Evolutionary conservation across 2,329 filamentous ascomycete genomes (phyloP).

Genomic region (Lizonia empirigonia): DNA sequence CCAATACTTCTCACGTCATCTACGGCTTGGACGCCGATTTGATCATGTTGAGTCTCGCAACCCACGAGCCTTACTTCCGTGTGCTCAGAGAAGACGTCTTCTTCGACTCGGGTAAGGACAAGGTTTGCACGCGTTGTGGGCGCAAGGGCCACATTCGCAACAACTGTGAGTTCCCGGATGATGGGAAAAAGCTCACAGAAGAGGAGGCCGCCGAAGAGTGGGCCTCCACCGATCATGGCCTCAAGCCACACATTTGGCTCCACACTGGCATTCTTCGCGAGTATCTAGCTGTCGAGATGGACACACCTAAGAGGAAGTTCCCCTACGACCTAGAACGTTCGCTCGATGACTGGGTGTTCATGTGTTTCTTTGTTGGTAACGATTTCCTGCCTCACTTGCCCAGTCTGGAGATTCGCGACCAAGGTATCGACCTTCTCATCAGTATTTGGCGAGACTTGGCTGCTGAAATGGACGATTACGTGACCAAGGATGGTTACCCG

Average conservation of each 20-base stretch:
- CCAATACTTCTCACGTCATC: constrained; percentile 96
- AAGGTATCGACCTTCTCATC: constrained; percentile 94
- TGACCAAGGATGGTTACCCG: constrained; percentile 93
- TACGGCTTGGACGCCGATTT: constrained; percentile 97
- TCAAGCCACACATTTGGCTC: constrained; percentile 98
- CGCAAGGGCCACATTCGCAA: constrained; percentile 90
- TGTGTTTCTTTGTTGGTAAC: constrained; percentile 99
- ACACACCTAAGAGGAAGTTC: constrained; percentile 81
- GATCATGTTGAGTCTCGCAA: constrained; percentile 97
- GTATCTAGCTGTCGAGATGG: constrained; percentile 88
- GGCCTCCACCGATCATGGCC: constrained; percentile 47
- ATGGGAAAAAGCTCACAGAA: constrained; percentile 73
- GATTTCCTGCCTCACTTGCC: constrained; percentile 97
- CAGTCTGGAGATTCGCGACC: constrained; percentile 95
- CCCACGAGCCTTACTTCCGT: constrained; percentile 95
- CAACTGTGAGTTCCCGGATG: constrained; percentile 64
- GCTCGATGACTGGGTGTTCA: constrained; percentile 97
- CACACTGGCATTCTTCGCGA: constrained; percentile 91
- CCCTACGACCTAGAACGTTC: constrained; percentile 91
- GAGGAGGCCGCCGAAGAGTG: constrained; percentile 68
- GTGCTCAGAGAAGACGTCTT: constrained; percentile 98
- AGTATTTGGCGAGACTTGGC: constrained; percentile 97
- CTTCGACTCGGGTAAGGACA: constrained; percentile 81
- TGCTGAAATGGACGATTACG: constrained; percentile 88
- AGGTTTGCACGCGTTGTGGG: constrained; percentile 87